phyloP scores from a whole-genome alignment of 148 eudicot species.

The Simmondsia chinensis region DNA sequence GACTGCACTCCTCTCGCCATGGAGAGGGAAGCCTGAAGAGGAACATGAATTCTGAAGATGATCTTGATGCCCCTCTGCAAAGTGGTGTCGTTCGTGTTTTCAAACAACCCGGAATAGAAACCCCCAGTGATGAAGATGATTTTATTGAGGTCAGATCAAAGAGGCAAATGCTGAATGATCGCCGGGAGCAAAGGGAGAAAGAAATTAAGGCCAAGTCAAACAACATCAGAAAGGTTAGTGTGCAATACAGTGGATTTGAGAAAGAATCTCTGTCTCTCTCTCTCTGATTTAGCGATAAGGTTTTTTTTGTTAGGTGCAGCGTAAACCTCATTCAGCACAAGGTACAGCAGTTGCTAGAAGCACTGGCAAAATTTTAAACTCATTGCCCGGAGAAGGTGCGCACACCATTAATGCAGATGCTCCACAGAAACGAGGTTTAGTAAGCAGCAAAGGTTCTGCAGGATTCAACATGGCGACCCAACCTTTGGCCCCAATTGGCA shows the following conservation, averaged over 20 bases:
- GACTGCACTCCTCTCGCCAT: constrained; percentile 18
- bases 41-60: constrained; percentile 50
- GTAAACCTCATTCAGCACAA: constrained; percentile 42
- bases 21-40: constrained; percentile 62
- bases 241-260: not conserved
- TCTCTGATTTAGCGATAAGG: not conserved
- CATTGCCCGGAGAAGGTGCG: constrained; percentile 27
- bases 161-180: constrained; percentile 96
- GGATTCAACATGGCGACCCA: constrained; percentile 32
- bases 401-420: constrained; percentile 19
- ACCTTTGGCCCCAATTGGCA: constrained; percentile 66
- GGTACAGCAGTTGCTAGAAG: constrained; percentile 19
- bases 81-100: constrained; percentile 80
- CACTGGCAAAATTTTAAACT: constrained; percentile 22
- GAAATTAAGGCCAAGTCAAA: constrained; percentile 78
- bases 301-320: constrained; percentile 31
- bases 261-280: not conserved
- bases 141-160: constrained; percentile 97
- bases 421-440: constrained; percentile 24
- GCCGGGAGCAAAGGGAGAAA: constrained; percentile 93
- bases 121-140: constrained; percentile 92
- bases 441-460: constrained; percentile 28
- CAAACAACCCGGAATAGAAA: constrained; percentile 88
- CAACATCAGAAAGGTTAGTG: constrained; percentile 48
- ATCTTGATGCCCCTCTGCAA: constrained; percentile 88